Conservation (phyloP, 2,329 filamentous ascomycete species). For the Ramichloridium luteum region DNA sequence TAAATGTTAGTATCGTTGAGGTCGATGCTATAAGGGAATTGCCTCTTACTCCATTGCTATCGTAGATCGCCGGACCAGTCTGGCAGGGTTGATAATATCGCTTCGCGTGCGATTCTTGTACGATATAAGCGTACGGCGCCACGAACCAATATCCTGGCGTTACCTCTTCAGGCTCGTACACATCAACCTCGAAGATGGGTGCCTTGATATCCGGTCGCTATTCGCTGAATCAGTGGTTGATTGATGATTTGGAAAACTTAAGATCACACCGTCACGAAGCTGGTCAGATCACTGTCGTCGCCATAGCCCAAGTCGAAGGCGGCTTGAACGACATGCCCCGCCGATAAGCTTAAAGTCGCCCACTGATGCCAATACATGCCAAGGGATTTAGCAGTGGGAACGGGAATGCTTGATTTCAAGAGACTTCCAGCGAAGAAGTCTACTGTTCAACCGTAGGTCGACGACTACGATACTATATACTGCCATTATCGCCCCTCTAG, state of each 20-base stretch:
- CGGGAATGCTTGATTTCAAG: too few species aligned
- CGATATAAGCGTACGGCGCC: conserved; percentile 6
- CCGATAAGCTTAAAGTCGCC: too few species aligned
- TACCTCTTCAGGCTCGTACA: conserved; percentile 5
- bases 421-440: too few species aligned
- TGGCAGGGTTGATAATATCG: conserved; percentile 3
- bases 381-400: too few species aligned
- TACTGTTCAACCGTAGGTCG: too few species aligned
- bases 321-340: too few species aligned
- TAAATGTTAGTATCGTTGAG: neutral
- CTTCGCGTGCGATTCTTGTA: conserved; percentile 1
- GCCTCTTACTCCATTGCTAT: conserved; percentile 3
- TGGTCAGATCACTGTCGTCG: too few species aligned
- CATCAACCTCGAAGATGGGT: conserved; percentile 35
- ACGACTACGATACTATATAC: too few species aligned
- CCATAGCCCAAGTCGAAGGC: too few species aligned
- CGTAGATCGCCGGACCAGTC: conserved; percentile 5
- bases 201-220: conserved; percentile 15
- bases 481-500: too few species aligned
- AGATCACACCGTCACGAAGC: too few species aligned
- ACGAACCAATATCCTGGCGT: conserved; percentile 11
- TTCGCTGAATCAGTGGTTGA: neutral
- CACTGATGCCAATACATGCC: too few species aligned
- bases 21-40: neutral
- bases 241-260: neutral